Evolutionary conservation across 805 yeast species (phyloP).

Genomic region (Maudiozyma serrabonitensis): DNA sequence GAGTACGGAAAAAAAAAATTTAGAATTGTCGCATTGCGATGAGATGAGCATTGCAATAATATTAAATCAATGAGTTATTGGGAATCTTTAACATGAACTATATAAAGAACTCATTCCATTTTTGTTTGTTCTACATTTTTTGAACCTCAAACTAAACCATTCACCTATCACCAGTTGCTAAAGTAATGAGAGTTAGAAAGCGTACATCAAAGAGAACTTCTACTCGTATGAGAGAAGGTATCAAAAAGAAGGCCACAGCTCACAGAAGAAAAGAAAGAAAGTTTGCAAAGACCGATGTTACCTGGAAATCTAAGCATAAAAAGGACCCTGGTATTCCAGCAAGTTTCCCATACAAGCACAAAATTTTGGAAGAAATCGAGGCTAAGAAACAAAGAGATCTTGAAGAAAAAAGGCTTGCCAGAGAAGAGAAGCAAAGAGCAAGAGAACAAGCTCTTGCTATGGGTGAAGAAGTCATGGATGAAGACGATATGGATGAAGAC

Average conservation of each 20-base stretch:
- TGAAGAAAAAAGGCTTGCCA: slow-evolving; percentile 45
- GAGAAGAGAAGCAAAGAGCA: slow-evolving; percentile 38
- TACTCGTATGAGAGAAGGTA: slow-evolving; percentile 93
- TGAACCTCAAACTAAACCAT: no score
- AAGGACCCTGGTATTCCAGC: slow-evolving; percentile 95
- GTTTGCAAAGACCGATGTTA: slow-evolving; percentile 74
- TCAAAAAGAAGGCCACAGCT: slow-evolving; percentile 90
- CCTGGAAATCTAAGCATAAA: slow-evolving; percentile 79
- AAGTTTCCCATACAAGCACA: slow-evolving; percentile 87
- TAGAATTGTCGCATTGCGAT: background rate
- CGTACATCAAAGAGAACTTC: slow-evolving; percentile 77
- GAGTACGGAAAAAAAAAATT: background rate
- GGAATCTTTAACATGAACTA: slow-evolving; percentile 5
- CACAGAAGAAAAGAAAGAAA: slow-evolving; percentile 80
- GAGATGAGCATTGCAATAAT: background rate
- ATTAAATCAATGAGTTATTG: background rate
- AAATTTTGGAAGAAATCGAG: slow-evolving; percentile 65
- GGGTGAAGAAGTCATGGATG: slow-evolving; percentile 32
- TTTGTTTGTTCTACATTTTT: background rate
- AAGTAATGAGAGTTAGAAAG: slow-evolving; percentile 41
- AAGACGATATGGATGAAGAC: slow-evolving; percentile 32
- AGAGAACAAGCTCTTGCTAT: slow-evolving; percentile 30
- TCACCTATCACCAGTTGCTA: no score
- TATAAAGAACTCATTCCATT: background rate
- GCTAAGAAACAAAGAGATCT: slow-evolving; percentile 44